Conservation (phyloP, 2,329 filamentous ascomycete species). For the Alternaria solani region DNA sequence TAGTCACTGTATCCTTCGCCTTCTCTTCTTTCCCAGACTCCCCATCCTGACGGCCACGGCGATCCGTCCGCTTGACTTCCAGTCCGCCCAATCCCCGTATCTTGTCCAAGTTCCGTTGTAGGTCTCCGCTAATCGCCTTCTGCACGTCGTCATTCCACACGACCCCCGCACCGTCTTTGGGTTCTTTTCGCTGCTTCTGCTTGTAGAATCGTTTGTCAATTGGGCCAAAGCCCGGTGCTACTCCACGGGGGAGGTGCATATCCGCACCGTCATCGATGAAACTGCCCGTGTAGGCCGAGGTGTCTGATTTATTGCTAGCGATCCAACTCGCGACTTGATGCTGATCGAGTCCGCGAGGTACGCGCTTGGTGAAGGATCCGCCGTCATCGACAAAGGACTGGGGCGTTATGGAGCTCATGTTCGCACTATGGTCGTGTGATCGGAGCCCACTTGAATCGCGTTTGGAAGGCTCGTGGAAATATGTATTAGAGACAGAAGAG, state of each 20-base stretch:
- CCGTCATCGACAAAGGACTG: conserved; percentile 39
- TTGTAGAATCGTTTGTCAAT: conserved; percentile 27
- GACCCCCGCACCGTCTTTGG: background rate
- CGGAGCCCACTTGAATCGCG: background rate
- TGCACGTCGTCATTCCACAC: conserved; percentile 32
- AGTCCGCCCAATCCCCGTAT: conserved; percentile 19
- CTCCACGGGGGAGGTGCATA: conserved; percentile 9
- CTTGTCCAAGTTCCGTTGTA: conserved; percentile 24
- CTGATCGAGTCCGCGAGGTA: conserved; percentile 13
- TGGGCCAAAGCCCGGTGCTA: conserved; percentile 25
- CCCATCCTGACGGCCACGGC: background rate
- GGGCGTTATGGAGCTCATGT: conserved; percentile 27
- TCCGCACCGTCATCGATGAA: conserved; percentile 44
- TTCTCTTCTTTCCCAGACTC: conserved; percentile 1
- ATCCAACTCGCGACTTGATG: conserved; percentile 25
- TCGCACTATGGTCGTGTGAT: background rate
- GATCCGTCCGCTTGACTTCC: conserved; percentile 8
- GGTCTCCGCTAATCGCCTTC: conserved; percentile 35
- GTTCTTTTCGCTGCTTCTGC: conserved; percentile 5
- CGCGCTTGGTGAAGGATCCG: conserved; percentile 24
- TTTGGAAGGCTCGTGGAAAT: background rate
- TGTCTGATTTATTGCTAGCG: conserved; percentile 4
- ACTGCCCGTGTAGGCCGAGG: conserved; percentile 33
- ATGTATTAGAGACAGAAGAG: background rate
- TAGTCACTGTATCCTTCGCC: conserved; percentile 20